These are phyloP conservation scores for Grosmannia serpens DNA, from an alignment of 2,329 filamentous ascomycete genomes.

Conservation along the genomic window DNA sequence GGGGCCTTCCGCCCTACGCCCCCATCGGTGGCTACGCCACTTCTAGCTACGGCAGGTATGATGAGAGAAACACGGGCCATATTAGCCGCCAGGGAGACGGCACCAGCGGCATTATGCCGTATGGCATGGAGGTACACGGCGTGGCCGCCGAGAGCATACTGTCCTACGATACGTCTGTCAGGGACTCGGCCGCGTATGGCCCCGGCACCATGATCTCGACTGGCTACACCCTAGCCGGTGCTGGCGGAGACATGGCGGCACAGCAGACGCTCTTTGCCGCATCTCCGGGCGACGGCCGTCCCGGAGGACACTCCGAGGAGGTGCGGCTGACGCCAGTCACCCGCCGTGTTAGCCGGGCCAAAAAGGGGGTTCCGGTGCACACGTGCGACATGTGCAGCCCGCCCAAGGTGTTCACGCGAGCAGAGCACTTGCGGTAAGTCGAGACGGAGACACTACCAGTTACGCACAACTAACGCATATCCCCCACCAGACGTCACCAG, in stretches of 20 bases:
- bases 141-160: neutral
- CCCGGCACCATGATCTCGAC: neutral
- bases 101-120: neutral
- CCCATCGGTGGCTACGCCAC: neutral
- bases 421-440: constrained; percentile 1
- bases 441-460: neutral
- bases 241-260: neutral
- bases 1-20: neutral
- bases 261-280: neutral
- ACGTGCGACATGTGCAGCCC: neutral
- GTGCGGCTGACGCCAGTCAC: constrained; percentile 1
- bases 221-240: neutral
- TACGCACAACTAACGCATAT: neutral
- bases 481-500: neutral
- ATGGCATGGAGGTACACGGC: neutral
- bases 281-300: neutral
- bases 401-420: neutral
- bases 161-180: neutral
- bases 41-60: neutral
- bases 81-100: too few relatives aligned
- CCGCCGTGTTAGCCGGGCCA: neutral
- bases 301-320: neutral
- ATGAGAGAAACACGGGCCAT: neutral
- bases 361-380: constrained; percentile 1
- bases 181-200: neutral